Base-by-base conservation (phyloP, 192 early-diverging fungal species). In the Globomyces pollinis-pini region DNA sequence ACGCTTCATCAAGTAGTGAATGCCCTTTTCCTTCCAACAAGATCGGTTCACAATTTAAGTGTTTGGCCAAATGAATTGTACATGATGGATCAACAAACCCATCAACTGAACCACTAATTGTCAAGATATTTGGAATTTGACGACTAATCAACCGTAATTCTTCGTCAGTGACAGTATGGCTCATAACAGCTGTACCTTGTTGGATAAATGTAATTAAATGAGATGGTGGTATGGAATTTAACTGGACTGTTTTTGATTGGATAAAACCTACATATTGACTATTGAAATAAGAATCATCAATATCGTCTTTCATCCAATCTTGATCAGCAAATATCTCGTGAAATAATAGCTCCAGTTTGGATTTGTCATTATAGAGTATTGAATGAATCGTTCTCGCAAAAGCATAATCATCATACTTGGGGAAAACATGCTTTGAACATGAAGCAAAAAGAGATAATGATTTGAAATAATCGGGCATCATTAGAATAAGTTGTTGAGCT, bases 321-420 rank as follows among this genome's bases (percentile, higher is more conserved):
- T 39, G n/a, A n/a, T n/a, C n/a, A n/a, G n/a, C n/a, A n/a, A n/a
- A n/a, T n/a, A n/a, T n/a, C n/a, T n/a, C n/a, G n/a, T n/a, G n/a
- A n/a, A n/a, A 43, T 16, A 5, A 16, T 43, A 43, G n/a, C 20
- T 43, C 20, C 41, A 43, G 20, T 43, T 18, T 18, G 13, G 41
- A 18, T 43, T 6, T 43, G 41, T 9, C 41, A 12, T n/a, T 12
- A 18, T 7, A 12, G 8, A 18, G 13, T 18, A 18, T 43, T 43
- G 16, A 43, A 18, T 43, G 20, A 43, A 6, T 43, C n/a, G 5
- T 43, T 43, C 16, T 43, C 41, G n/a, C n/a, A n/a, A n/a, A n/a
- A n/a, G 41, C 20, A 43, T 36, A 24, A 12, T 20, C 15, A n/a
- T 52, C n/a, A 16, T 52, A 34, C 50, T 52, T 52, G n/a, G 50